A percentile compares a stretch with the other conserved stretches of the same genome.
Conservation (phyloP, 768 basidiomycete species). For the Boletus vermiculosoides region DNA sequence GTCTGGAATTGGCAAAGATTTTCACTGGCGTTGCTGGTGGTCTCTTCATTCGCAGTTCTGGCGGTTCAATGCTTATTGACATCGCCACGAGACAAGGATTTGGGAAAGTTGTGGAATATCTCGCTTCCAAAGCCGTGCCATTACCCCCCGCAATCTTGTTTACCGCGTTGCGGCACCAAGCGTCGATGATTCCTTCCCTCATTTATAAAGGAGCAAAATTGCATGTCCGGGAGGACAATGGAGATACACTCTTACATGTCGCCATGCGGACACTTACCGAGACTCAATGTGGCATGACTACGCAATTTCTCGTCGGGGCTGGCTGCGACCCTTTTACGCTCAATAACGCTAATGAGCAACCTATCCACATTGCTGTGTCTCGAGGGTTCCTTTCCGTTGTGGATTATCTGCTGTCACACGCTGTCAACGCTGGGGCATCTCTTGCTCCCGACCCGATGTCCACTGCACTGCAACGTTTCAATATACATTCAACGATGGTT, state of each 20-base stretch:
- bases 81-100: neutral
- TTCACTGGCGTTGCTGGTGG: neutral
- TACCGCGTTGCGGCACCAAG: neutral
- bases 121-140: neutral
- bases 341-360: neutral
- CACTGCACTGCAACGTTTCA: neutral
- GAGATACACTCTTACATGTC: neutral
- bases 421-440: too few species aligned
- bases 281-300: neutral
- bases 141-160: neutral
- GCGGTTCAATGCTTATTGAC: neutral
- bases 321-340: neutral
- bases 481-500: fast-evolving
- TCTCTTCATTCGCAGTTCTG: neutral
- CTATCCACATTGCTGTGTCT: neutral
- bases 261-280: neutral
- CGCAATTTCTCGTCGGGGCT: neutral
- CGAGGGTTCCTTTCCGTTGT: neutral
- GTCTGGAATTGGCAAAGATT: neutral
- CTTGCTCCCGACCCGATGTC: too few species aligned
- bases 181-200: neutral
- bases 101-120: neutral
- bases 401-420: neutral
- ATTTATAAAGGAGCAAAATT: neutral
- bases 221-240: neutral